Conservation (phyloP, 2,329 filamentous ascomycete species). For the Tolypocladium tundrense region DNA sequence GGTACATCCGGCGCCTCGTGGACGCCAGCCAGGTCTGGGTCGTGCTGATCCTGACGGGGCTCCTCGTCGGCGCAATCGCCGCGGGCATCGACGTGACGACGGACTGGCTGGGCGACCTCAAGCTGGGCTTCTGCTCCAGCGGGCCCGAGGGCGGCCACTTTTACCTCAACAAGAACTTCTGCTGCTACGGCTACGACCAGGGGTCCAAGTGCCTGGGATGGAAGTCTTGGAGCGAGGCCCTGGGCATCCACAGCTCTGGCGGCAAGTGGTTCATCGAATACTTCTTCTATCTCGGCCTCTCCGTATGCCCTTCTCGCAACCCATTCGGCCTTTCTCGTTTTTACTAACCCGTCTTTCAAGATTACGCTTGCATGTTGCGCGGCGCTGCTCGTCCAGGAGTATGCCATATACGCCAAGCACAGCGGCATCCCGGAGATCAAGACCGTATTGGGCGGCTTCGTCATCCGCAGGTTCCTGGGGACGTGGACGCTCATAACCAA, state of each 20-base stretch:
- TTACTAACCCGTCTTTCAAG: constrained; percentile 28
- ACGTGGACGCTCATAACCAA: constrained; percentile 85
- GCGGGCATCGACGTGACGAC: constrained; percentile 83
- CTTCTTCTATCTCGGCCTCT: constrained; percentile 74
- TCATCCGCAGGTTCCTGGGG: constrained; percentile 80
- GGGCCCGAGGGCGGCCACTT: constrained; percentile 69
- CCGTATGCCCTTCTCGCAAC: constrained; percentile 41
- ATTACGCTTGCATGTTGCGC: constrained; percentile 69
- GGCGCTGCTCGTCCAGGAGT: constrained; percentile 70
- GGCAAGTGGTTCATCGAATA: constrained; percentile 81
- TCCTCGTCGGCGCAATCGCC: constrained; percentile 74
- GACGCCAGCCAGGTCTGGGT: constrained; percentile 91
- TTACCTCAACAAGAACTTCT: constrained; percentile 85
- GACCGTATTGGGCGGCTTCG: constrained; percentile 85
- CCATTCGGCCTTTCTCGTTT: too few species aligned
- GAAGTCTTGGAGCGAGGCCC: constrained; percentile 70
- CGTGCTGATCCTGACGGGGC: constrained; percentile 73
- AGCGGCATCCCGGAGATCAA: constrained; percentile 98
- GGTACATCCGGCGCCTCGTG: constrained; percentile 60
- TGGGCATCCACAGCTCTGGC: constrained; percentile 54
- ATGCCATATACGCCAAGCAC: constrained; percentile 81
- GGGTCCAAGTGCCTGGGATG: constrained; percentile 76
- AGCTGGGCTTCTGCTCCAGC: constrained; percentile 77
- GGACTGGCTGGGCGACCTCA: constrained; percentile 89
- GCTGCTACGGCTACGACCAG: constrained; percentile 85